These are phyloP conservation scores for Plasmodium falciparum DNA, from an alignment of 169 alveolate genomes.

Conservation along the genomic window DNA sequence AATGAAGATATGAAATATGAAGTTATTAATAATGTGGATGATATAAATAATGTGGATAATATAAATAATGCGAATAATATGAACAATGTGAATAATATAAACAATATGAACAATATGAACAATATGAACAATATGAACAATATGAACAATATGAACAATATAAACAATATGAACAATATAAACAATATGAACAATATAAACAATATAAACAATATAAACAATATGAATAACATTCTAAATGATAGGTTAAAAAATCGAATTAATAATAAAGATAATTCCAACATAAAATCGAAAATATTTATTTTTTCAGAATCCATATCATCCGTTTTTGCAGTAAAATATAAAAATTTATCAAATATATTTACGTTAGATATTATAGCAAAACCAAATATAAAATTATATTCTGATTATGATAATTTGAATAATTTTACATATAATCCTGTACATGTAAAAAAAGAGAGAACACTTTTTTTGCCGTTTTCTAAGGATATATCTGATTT, in stretches of 20 bases:
- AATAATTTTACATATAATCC: constrained; percentile 24
- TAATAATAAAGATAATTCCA: constrained; percentile 29
- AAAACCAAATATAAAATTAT: constrained; percentile 43
- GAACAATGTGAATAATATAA: neutral
- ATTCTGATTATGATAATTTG: constrained; percentile 30
- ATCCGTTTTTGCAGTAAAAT: constrained; percentile 58
- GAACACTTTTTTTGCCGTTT: constrained; percentile 36
- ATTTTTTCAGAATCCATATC: constrained; percentile 68
- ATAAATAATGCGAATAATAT: neutral
- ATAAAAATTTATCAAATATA: constrained; percentile 31
- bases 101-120: neutral
- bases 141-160: no score
- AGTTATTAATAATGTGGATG: neutral
- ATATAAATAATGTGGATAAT: constrained; percentile 6
- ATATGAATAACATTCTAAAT: neutral
- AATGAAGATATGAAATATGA: neutral
- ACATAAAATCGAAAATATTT: constrained; percentile 59
- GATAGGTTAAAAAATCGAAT: neutral
- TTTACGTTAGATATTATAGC: constrained; percentile 56
- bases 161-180: neutral
- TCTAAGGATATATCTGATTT: constrained; percentile 16
- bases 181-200: neutral
- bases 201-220: neutral
- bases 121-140: neutral
- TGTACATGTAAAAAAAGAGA: constrained; percentile 29